Conservation (phyloP, 352 stramenopile genomes). For the Phytophthora lateralis region DNA sequence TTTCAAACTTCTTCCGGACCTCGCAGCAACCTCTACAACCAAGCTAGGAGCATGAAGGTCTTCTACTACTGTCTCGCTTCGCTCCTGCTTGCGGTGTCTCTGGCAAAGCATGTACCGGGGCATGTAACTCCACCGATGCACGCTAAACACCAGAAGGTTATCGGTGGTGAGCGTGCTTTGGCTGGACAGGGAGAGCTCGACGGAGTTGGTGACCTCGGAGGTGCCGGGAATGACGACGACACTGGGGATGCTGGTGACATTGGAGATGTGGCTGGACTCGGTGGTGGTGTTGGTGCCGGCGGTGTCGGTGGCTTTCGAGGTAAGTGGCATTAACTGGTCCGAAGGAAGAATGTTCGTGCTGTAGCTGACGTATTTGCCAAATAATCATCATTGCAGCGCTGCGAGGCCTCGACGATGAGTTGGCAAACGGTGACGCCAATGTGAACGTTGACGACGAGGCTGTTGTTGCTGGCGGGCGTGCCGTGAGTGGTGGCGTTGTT, state of each 20-base stretch:
- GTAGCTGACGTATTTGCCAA: background rate
- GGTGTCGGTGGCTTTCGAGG: constrained; percentile 14
- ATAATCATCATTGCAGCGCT: constrained; percentile 19
- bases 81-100: constrained; percentile 15
- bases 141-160: background rate
- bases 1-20: constrained; percentile 13
- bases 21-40: constrained; percentile 1
- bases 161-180: constrained; percentile 17
- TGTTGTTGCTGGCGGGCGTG: constrained; percentile 23
- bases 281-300: constrained; percentile 11
- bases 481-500: constrained; percentile 29
- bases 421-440: background rate
- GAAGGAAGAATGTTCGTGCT: background rate
- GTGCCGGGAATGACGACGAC: background rate
- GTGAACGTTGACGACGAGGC: constrained; percentile 18
- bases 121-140: constrained; percentile 3
- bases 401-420: constrained; percentile 17
- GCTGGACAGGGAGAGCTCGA: constrained; percentile 1
- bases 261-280: constrained; percentile 9
- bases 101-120: constrained; percentile 15
- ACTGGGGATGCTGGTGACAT: constrained; percentile 1
- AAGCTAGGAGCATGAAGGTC: constrained; percentile 22
- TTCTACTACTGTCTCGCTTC: constrained; percentile 16
- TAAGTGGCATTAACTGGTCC: constrained; percentile 1
- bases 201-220: background rate